These are phyloP conservation scores for Lathyrus sativus DNA, from an alignment of 306 rosid genomes.

Conservation along the genomic window DNA sequence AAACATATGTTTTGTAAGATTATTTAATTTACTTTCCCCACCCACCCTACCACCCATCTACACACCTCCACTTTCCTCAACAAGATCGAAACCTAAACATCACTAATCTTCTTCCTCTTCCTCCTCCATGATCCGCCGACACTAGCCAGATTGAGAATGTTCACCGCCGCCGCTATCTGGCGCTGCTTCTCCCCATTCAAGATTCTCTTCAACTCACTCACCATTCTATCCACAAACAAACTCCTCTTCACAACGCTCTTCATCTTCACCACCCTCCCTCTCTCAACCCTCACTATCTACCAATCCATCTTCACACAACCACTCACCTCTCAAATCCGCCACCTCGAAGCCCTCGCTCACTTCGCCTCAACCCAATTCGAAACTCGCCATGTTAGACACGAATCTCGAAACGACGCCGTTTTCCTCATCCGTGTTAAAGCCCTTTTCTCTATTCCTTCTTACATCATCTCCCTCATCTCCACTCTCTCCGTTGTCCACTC, in stretches of 20 bases:
- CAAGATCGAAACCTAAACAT: conserved; percentile 1
- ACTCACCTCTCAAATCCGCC: conserved; percentile 52
- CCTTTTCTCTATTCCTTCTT: conserved; percentile 58
- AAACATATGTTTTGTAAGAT: too few species aligned
- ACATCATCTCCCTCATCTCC: conserved; percentile 61
- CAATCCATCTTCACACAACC: conserved; percentile 53
- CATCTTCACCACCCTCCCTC: conserved; percentile 58
- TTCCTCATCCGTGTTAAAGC: conserved; percentile 58
- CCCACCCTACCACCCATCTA: not conserved
- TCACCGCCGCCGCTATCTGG: conserved; percentile 28
- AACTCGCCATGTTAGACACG: conserved; percentile 71
- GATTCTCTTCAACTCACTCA: conserved; percentile 46
- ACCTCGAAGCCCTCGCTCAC: conserved; percentile 68
- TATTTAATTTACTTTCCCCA: too few species aligned
- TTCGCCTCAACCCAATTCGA: conserved; percentile 68
- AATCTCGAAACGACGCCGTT: conserved; percentile 67
- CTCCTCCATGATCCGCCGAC: not conserved
- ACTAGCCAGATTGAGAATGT: conserved; percentile 38
- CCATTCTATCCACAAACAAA: conserved; percentile 49
- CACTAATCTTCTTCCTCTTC: not conserved
- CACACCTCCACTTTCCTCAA: not conserved
- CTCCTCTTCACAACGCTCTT: conserved; percentile 50
- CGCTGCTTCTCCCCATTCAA: conserved; percentile 34
- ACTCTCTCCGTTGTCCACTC: conserved; percentile 60
- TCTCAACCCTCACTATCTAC: conserved; percentile 55